Evolutionary conservation across 1,284 basidiomycete genomes (phyloP), one percentile per base, ranked within the genome.

Genomic region (Boletus sp.): DNA sequence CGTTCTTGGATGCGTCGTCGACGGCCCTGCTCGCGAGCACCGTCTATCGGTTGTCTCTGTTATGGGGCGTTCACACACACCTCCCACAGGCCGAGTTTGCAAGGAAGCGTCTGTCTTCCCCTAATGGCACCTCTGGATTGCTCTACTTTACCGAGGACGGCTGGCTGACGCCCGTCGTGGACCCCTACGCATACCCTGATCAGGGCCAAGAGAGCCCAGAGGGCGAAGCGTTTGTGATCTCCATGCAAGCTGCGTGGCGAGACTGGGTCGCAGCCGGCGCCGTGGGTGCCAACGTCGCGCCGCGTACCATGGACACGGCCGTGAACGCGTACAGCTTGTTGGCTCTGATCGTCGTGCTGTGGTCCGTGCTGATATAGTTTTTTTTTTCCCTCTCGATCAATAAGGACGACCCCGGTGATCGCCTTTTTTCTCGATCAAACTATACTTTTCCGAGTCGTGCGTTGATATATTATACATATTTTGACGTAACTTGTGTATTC

Each of bases 21-120:
- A 83, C 88, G 0, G 82, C 90, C 0, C 74, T 95, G 29, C 70
- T 94, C 44, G 88, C 91, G 0, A 76, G 82, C 46, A 81, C 86
- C 0, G 87, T 89, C 4, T 91, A 90, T 66, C 77, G 84, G 7
- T 70, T 84, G 41, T 77, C 80, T 0, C 64, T 81, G 1, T 60
- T 89, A 17, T 66, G 73, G 34, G 69, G 71, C 19, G 70, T 76
- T 5, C 72, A 78, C 51, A 71, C 68, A 2, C 67, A 79, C 57
- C 56, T 84, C n/a, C 72, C 77, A 0, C 56, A 68, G 9, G 88
- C 89, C 1, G 83, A 87, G 58, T 64, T 65, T 16, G 72, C 72
- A 9, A 74, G 88, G 19, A 56, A 68, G 48, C 70, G 74, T 0
- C 67, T 90, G 22, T 78, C 72, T 33, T 61, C 69, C 0, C 37